These are phyloP conservation scores for Pichia scutulata DNA, from an alignment of 805 yeast genomes.

Conservation along the genomic window DNA sequence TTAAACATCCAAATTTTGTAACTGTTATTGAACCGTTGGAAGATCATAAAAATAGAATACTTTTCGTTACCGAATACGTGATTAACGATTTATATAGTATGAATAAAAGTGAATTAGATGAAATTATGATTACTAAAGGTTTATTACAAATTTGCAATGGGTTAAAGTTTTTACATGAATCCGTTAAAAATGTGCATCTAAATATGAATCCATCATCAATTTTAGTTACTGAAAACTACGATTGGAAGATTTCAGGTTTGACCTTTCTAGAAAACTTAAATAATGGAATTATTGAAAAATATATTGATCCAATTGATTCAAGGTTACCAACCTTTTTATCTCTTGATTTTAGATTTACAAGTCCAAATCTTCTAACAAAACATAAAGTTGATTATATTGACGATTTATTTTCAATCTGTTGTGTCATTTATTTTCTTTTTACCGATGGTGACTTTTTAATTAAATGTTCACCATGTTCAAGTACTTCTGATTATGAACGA, in stretches of 20 bases:
- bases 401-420: slow-evolving; percentile 82
- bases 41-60: slow-evolving; percentile 66
- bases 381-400: slow-evolving; percentile 54
- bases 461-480: slow-evolving; percentile 29
- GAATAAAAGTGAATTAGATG: slow-evolving; percentile 50
- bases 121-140: slow-evolving; percentile 68
- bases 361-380: slow-evolving; percentile 77
- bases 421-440: slow-evolving; percentile 65
- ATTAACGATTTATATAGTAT: slow-evolving; percentile 26
- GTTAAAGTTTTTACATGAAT: slow-evolving; percentile 72
- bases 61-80: slow-evolving; percentile 82
- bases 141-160: slow-evolving; percentile 71
- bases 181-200: slow-evolving; percentile 66
- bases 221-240: slow-evolving; percentile 73
- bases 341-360: slow-evolving; percentile 63
- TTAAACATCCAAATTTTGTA: slow-evolving; percentile 85
- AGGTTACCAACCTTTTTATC: slow-evolving; percentile 68
- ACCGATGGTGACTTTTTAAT: slow-evolving; percentile 37
- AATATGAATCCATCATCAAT: slow-evolving; percentile 74
- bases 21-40: slow-evolving; percentile 85
- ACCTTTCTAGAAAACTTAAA: slow-evolving; percentile 41
- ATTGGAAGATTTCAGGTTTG: slow-evolving; percentile 89
- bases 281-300: slow-evolving; percentile 47
- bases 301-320: slow-evolving; percentile 65
- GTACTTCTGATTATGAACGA: slow-evolving; percentile 52